Evolutionary conservation across 1,139 yeast species (phyloP).

Genomic region (Pneumocystis oryctolagi): DNA sequence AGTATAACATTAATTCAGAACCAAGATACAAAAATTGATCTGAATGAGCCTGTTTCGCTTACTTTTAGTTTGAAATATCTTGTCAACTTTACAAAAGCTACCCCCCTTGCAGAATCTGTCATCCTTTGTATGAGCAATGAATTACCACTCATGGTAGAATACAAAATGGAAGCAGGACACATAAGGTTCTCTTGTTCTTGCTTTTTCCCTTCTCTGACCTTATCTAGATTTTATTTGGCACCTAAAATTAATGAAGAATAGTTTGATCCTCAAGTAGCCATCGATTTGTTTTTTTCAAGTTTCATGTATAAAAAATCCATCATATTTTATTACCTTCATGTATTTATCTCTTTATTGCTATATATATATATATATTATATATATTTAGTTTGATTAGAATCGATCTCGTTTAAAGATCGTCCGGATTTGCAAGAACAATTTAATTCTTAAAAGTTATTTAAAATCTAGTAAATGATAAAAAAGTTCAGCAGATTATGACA

Average conservation of each 20-base stretch:
- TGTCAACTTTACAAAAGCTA: slow-evolving; percentile 80
- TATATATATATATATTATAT: too few relatives aligned
- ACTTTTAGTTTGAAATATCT: slow-evolving; percentile 86
- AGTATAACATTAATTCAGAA: slow-evolving; percentile 76
- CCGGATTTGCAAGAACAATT: background rate
- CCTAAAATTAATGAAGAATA: slow-evolving; percentile 84
- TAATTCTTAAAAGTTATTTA: background rate
- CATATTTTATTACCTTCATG: background rate
- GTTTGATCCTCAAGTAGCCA: background rate
- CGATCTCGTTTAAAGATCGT: too few relatives aligned
- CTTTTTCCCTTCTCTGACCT: background rate
- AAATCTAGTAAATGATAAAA: background rate
- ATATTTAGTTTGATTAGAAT: background rate
- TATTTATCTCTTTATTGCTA: background rate
- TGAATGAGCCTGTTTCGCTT: slow-evolving; percentile 75
- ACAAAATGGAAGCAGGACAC: slow-evolving; percentile 82
- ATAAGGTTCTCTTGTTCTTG: slow-evolving; percentile 23
- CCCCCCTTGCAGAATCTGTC: slow-evolving; percentile 59
- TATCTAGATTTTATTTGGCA: slow-evolving; percentile 72
- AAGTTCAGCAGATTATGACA: background rate
- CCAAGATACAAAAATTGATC: slow-evolving; percentile 55
- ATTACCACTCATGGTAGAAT: slow-evolving; percentile 89
- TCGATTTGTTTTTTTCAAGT: background rate
- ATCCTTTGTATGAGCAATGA: slow-evolving; percentile 78
- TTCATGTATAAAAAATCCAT: background rate